Evolutionary conservation across 306 rosid species (phyloP).

Genomic region (Cucumis melo): DNA sequence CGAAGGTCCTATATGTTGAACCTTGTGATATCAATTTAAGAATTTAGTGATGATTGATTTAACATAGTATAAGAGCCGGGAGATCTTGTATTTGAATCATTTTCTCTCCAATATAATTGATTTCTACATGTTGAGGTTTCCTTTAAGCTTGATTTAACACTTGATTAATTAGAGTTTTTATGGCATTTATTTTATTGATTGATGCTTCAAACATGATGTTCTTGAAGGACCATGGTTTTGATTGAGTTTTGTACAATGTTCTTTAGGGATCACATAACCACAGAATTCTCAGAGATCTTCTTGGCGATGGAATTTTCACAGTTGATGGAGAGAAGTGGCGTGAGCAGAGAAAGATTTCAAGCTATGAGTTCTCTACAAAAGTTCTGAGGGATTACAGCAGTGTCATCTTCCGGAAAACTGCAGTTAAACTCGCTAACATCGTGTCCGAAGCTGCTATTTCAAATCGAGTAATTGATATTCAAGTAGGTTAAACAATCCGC

Average conservation of each 20-base stretch:
- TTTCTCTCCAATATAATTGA: neutral
- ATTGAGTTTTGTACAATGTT: constrained; percentile 1
- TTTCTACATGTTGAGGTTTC: neutral
- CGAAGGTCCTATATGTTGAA: neutral
- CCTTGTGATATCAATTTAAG: neutral
- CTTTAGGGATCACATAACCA: constrained; percentile 12
- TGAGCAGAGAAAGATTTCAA: constrained; percentile 21
- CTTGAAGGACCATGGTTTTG: constrained; percentile 11
- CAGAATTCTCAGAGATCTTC: constrained; percentile 47
- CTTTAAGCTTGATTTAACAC: neutral
- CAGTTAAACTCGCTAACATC: constrained; percentile 12
- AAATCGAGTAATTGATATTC: constrained; percentile 7
- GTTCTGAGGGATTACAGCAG: constrained; percentile 14
- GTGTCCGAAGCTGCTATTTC: constrained; percentile 14
- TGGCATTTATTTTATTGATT: neutral
- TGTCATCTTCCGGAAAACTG: constrained; percentile 13
- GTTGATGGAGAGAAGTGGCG: constrained; percentile 24
- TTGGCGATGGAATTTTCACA: constrained; percentile 76
- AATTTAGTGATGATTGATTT: too few relatives aligned
- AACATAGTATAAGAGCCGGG: too few relatives aligned
- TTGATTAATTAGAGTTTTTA: too few relatives aligned
- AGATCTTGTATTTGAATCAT: too few relatives aligned
- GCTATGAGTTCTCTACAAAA: constrained; percentile 22
- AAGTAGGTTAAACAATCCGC: constrained; percentile 9
- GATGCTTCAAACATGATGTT: neutral